Conservation (phyloP, 2,329 filamentous ascomycete genomes). For the Fusarium sp. region DNA sequence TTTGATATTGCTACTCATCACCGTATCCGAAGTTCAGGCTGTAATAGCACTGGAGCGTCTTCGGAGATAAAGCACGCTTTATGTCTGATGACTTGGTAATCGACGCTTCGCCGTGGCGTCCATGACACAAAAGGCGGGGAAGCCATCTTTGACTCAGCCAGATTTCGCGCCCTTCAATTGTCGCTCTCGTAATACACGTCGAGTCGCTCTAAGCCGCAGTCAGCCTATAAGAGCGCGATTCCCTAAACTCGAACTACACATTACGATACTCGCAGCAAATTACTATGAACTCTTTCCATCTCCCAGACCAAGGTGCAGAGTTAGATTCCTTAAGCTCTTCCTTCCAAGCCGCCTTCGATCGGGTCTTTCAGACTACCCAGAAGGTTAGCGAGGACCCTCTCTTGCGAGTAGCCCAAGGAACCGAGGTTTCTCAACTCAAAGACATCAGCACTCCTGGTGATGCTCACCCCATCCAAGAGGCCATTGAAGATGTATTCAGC, state of each 20-base stretch:
- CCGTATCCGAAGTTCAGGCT: rapidly evolving
- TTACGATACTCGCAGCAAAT: rapidly evolving
- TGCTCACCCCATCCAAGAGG: neutral
- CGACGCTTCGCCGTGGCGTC: neutral
- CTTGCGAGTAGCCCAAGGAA: neutral
- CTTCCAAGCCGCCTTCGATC: slow-evolving; percentile 14
- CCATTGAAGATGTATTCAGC: slow-evolving; percentile 12
- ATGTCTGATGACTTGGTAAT: neutral
- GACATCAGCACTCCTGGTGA: slow-evolving; percentile 2
- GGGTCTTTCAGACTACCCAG: neutral
- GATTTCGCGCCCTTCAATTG: neutral
- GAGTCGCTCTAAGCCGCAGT: rapidly evolving
- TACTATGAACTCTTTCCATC: neutral
- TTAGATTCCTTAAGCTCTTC: neutral
- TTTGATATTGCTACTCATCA: neutral
- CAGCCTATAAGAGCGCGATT: neutral
- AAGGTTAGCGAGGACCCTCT: neutral
- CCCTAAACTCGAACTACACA: rapidly evolving
- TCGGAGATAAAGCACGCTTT: too few relatives aligned
- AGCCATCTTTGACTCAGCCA: neutral
- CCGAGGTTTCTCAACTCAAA: neutral
- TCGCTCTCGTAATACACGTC: neutral
- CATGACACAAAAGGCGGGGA: slow-evolving; percentile 11
- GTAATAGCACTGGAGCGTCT: rapidly evolving
- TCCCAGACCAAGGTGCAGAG: neutral